Conservation (phyloP, 345 rosid species). For the Erysimum cheiranthoides region DNA sequence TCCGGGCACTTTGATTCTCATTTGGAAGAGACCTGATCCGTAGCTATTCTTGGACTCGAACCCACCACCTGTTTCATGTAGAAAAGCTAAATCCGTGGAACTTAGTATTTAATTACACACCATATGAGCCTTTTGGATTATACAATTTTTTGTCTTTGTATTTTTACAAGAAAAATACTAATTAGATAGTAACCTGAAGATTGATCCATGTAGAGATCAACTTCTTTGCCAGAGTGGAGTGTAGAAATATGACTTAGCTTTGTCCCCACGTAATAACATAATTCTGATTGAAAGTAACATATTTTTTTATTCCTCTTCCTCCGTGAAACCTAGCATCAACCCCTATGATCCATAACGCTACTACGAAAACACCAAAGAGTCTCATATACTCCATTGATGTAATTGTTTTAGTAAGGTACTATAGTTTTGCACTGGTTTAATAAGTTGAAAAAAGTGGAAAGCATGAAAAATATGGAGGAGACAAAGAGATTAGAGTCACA, state of each 20-base stretch:
- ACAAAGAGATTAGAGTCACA: constrained; percentile 37
- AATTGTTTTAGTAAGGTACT: not conserved
- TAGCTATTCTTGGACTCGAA: constrained; percentile 59
- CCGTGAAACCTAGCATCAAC: constrained; percentile 23
- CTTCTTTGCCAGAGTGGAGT: constrained; percentile 39
- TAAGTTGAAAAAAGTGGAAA: constrained; percentile 35
- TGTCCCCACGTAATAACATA: constrained; percentile 46
- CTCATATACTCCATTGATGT: not conserved
- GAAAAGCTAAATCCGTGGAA: too few species aligned
- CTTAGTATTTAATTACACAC: not conserved
- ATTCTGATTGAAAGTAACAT: constrained; percentile 31
- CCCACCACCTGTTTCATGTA: constrained; percentile 55
- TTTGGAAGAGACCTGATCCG: constrained; percentile 64
- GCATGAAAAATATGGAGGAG: constrained; percentile 45
- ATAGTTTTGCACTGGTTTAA: constrained; percentile 33
- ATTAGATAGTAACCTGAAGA: constrained; percentile 37
- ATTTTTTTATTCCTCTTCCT: constrained; percentile 28
- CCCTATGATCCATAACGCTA: constrained; percentile 29
- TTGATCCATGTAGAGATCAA: constrained; percentile 45
- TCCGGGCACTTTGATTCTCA: constrained; percentile 60
- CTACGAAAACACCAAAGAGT: constrained; percentile 25
- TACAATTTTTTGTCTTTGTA: constrained; percentile 5
- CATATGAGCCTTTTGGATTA: not conserved
- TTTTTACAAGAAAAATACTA: not conserved
- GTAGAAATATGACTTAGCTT: constrained; percentile 37